Evolutionary conservation across 768 basidiomycete genomes (phyloP).

Genomic region (Postia placenta): DNA sequence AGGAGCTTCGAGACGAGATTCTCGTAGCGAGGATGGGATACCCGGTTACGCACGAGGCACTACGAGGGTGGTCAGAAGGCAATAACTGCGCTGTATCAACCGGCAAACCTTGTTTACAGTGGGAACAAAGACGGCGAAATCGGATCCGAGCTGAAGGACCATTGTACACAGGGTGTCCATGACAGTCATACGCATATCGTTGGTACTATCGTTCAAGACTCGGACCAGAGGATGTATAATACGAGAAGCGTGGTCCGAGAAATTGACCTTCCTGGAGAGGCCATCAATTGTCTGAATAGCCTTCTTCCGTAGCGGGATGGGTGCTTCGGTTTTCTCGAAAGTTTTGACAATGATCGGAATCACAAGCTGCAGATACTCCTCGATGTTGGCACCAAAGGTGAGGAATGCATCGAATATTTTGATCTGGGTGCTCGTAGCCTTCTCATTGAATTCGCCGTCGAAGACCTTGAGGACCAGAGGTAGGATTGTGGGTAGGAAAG

Average conservation of each 20-base stretch:
- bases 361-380: conserved; percentile 95
- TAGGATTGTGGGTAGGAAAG: conserved; percentile 85
- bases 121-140: conserved; percentile 96
- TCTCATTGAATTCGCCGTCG: conserved; percentile 81
- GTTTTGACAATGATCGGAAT: conserved; percentile 91
- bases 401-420: conserved; percentile 93
- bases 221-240: conserved; percentile 95
- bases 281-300: conserved; percentile 91
- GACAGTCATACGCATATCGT: conserved; percentile 78
- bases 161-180: conserved; percentile 93
- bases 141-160: conserved; percentile 88
- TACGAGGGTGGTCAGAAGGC: conserved; percentile 29
- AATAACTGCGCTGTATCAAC: not conserved
- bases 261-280: conserved; percentile 88
- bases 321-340: conserved; percentile 77
- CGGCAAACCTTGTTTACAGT: conserved; percentile 85
- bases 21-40: conserved; percentile 82
- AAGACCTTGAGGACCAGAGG: conserved; percentile 89
- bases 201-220: conserved; percentile 66
- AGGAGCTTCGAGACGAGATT: conserved; percentile 82
- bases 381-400: conserved; percentile 93
- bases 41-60: conserved; percentile 71
- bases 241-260: conserved; percentile 94
- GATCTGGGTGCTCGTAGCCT: conserved; percentile 70
- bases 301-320: conserved; percentile 70